Conservation (phyloP, 2,329 filamentous ascomycete genomes). For the Malbranchea zuffiana region DNA sequence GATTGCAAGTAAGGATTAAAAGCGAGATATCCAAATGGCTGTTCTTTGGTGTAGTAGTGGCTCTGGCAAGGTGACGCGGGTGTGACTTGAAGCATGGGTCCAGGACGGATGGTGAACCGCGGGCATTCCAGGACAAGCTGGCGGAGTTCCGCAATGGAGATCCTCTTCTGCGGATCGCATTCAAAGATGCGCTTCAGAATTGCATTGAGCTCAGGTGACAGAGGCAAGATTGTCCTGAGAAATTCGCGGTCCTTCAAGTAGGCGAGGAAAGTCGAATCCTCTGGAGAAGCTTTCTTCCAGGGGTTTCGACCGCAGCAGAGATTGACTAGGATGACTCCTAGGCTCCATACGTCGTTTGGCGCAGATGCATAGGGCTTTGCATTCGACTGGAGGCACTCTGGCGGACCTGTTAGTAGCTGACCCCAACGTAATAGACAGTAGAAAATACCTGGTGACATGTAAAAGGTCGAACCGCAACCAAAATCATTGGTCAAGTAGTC, state of each 20-base stretch:
- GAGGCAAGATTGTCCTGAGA: slow-evolving; percentile 79
- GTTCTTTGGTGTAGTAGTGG: slow-evolving; percentile 21
- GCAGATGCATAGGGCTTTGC: slow-evolving; percentile 74
- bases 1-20: slow-evolving; percentile 28
- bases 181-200: slow-evolving; percentile 84
- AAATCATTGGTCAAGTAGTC: slow-evolving; percentile 82
- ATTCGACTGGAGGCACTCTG: slow-evolving; percentile 79
- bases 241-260: slow-evolving; percentile 79
- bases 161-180: slow-evolving; percentile 69
- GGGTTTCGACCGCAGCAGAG: slow-evolving; percentile 95
- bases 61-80: slow-evolving; percentile 25
- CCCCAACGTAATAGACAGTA: slow-evolving; percentile 9
- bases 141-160: slow-evolving; percentile 69
- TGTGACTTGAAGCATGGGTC: slow-evolving; percentile 5
- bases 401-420: slow-evolving; percentile 17
- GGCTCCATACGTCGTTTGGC: slow-evolving; percentile 93
- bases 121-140: slow-evolving; percentile 65
- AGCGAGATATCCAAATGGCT: slow-evolving; percentile 27
- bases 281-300: slow-evolving; percentile 89
- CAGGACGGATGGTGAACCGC: slow-evolving; percentile 49
- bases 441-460: slow-evolving; percentile 90
- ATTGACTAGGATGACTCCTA: slow-evolving; percentile 97
- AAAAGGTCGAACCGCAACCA: slow-evolving; percentile 95
- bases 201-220: slow-evolving; percentile 79
- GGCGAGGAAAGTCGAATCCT: slow-evolving; percentile 90